Evolutionary conservation across 768 basidiomycete genomes (phyloP).

Genomic region (Tephrocybe sp.): DNA sequence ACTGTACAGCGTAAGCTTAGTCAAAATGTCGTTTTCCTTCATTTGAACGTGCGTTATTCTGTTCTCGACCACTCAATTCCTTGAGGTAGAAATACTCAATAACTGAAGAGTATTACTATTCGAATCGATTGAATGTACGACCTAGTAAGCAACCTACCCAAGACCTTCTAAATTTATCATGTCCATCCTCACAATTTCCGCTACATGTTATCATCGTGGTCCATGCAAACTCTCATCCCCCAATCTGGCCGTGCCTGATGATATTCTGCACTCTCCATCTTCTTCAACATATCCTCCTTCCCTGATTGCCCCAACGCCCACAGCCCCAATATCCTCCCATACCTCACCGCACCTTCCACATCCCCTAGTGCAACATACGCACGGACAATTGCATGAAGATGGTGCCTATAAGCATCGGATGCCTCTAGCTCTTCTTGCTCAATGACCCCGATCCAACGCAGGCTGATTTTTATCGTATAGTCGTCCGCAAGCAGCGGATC

Average conservation of each 20-base stretch:
- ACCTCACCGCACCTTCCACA: conserved; percentile 14
- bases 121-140: too few species aligned
- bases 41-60: too few species aligned
- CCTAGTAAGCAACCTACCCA: too few species aligned
- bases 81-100: too few species aligned
- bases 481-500: conserved; percentile 17
- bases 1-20: too few species aligned
- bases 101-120: too few species aligned
- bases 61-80: too few species aligned
- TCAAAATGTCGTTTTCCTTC: too few species aligned
- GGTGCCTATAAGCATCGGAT: conserved; percentile 15
- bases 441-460: conserved; percentile 18
- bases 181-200: not conserved
- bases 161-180: not conserved
- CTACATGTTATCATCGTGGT: not conserved
- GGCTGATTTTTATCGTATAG: conserved; percentile 18
- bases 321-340: conserved; percentile 15
- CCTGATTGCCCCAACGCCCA: conserved; percentile 18
- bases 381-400: conserved; percentile 17
- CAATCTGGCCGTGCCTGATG: conserved; percentile 12
- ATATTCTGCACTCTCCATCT: conserved; percentile 13
- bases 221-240: conserved; percentile 4
- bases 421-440: conserved; percentile 19
- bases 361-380: conserved; percentile 21
- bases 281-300: conserved; percentile 11